phyloP scores from a whole-genome alignment of 805 yeast species.

The Wickerhamomyces rabaulensis region DNA sequence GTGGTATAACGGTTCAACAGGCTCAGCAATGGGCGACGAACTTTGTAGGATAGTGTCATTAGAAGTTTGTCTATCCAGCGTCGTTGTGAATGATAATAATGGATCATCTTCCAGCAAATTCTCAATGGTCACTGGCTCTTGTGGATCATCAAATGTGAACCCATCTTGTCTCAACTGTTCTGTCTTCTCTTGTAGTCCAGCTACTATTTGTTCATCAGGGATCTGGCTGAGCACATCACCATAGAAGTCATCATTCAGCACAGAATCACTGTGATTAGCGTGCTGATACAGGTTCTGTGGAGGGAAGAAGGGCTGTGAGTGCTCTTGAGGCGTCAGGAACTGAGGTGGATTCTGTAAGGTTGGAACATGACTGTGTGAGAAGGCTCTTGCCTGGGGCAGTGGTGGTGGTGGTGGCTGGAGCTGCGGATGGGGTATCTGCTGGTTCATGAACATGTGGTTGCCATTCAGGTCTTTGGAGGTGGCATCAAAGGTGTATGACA shows the following conservation, averaged over 20 bases:
- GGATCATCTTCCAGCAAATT: slow-evolving; percentile 24
- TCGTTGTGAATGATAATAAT: slow-evolving; percentile 19
- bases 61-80: slow-evolving; percentile 23
- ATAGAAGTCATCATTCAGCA: slow-evolving; percentile 11
- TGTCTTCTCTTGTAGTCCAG: slow-evolving; percentile 14
- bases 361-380: background rate
- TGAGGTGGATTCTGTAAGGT: background rate
- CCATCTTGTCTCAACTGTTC: slow-evolving; percentile 7
- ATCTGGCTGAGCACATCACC: slow-evolving; percentile 10
- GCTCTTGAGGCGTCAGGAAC: background rate
- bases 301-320: background rate
- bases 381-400: background rate
- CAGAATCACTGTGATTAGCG: background rate
- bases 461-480: background rate
- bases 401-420: background rate
- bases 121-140: slow-evolving; percentile 19
- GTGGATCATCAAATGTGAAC: background rate
- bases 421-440: background rate
- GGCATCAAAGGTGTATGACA: background rate
- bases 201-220: slow-evolving; percentile 17
- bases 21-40: slow-evolving; percentile 15
- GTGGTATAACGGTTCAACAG: slow-evolving; percentile 2
- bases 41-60: slow-evolving; percentile 23
- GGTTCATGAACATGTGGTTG: background rate
- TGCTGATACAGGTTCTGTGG: background rate